Base-by-base conservation (phyloP, 805 yeast species). In the Cyberlindnera subsufficiens region DNA sequence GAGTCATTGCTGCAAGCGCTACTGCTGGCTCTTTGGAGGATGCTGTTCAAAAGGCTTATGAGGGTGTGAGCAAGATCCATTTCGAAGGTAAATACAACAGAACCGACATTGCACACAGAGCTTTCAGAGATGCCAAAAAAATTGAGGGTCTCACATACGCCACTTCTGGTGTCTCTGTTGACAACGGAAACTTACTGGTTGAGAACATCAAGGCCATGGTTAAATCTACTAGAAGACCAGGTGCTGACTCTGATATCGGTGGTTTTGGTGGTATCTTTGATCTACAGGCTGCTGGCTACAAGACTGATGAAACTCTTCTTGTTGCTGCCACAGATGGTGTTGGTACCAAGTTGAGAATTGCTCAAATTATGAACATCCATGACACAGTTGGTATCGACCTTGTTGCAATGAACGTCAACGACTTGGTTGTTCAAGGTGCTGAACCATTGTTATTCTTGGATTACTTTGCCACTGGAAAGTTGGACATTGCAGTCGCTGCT, bases 271-370 rank as follows among this genome's bases (percentile, higher is more conserved):
- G 99, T 53, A 69, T 91, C 35, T 95, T 93, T 53, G 99, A 95
- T 63, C 74, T 93, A 58, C 77, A 80, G 53, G 80, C 81, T 40
- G 95, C 96, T 36, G 98, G 98, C 6, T 93, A 82, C 67, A 63
- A 66, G 37, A 43, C 45, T 11, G 78, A 75, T 51, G 81, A 84
- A 44, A 80, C 88, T n/a, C 66, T 93, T 43, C 71, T 93, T 45
- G 98, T 93, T 34, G 96, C 93, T 46, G 98, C 99, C 46, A 93
- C 99, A 37, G 99, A 93, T 67, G 99, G 99, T 67, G 98, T 93
- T 45, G 99, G 99, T 53, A 91, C 99, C 47, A 93, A 93, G 68
- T 78, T 93, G 53, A 81, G 89, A 73, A 80, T 95, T 61, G 99
- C 98, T 1, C 98, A 93, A 69, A 79, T 78, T 51, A 74, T 90